phyloP scores from a whole-genome alignment of 179 eudicot species.

The Carnegiea gigantea region DNA sequence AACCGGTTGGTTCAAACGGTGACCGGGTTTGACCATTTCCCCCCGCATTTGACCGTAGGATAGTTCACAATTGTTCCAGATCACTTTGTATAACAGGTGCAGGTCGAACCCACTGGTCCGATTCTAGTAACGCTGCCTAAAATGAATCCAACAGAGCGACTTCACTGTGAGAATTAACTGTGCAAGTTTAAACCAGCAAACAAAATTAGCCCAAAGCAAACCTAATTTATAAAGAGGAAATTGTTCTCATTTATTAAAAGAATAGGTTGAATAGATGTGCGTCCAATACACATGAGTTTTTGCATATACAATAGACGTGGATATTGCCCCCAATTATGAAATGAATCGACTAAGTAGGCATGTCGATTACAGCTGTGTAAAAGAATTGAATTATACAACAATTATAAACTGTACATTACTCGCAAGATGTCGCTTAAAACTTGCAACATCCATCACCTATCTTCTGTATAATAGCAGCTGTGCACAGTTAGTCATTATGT shows the following conservation, averaged over 20 bases:
- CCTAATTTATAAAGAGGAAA: too few relatives aligned
- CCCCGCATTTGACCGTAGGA: too few relatives aligned
- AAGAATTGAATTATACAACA: constrained; percentile 5
- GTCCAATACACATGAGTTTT: background rate
- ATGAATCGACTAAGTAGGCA: background rate
- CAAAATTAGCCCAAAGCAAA: too few relatives aligned
- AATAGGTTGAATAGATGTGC: background rate
- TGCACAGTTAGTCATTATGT: background rate
- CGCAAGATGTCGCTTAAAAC: background rate
- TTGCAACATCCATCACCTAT: background rate
- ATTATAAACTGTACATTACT: background rate
- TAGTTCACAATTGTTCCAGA: too few relatives aligned
- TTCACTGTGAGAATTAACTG: too few relatives aligned
- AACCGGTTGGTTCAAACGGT: too few relatives aligned
- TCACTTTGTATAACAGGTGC: too few relatives aligned
- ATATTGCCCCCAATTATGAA: background rate
- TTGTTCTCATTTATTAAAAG: background rate
- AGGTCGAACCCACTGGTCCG: too few relatives aligned
- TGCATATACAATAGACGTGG: background rate
- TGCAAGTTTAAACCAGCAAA: too few relatives aligned
- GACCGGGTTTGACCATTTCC: too few relatives aligned
- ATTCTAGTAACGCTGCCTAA: too few relatives aligned
- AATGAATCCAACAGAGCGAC: too few relatives aligned
- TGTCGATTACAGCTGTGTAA: background rate
- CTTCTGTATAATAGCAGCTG: background rate